Base-by-base conservation (phyloP, 2,329 filamentous ascomycete species). In the Ambrosiella beaveri region DNA sequence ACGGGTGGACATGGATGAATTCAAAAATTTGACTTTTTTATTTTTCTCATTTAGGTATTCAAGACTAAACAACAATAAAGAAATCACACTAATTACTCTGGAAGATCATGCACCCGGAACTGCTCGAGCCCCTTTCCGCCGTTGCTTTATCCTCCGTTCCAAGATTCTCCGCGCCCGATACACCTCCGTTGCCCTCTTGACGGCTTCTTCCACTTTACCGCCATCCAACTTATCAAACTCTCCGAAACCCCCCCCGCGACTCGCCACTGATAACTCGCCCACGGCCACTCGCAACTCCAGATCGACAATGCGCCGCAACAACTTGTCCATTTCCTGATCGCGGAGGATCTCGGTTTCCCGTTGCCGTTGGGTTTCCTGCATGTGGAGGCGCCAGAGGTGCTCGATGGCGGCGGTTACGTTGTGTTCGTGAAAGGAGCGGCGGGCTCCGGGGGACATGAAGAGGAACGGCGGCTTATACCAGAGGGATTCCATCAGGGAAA, bases 221-320 rank as follows among this genome's bases (percentile, higher is more conserved):
- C 4, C 4, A 8, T 37, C 57, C 15, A 58, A 37, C 40, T 54
- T 37, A 11, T 58, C 57, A n/a, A 54, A 54, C 9, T 37, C 11
- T 35, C 49, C 44, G 9, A 55, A n/a, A 27, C 49, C 35, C 5
- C 51, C 51, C 13, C 57, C 51, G 2, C 49, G 17, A 45, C 53
- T 19, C 7, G 57, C 50, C 36, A 58, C 15, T 12, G 41, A 17
- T 6, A 58, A 19, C 51, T 58, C 57, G 0, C 35, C 39, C n/a
- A 50, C 45, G 4, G 40, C 38, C 3, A 55, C 57, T 13, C 57
- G 41, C 12, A 58, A 15, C 51, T 58, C 57, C 17, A 58, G 37
- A 35, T 54, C 57, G 7, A 54, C 53, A n/a, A 58, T 35, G 11
- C 44, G 39, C 17, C 17, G 15, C 7, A 39, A 17, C 7, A 58